Percentiles rank a stretch among this genome's conserved stretches.
Evolutionary conservation across 2,329 filamentous ascomycete genomes (phyloP).

Genomic region (Fragosphaeria purpurea): DNA sequence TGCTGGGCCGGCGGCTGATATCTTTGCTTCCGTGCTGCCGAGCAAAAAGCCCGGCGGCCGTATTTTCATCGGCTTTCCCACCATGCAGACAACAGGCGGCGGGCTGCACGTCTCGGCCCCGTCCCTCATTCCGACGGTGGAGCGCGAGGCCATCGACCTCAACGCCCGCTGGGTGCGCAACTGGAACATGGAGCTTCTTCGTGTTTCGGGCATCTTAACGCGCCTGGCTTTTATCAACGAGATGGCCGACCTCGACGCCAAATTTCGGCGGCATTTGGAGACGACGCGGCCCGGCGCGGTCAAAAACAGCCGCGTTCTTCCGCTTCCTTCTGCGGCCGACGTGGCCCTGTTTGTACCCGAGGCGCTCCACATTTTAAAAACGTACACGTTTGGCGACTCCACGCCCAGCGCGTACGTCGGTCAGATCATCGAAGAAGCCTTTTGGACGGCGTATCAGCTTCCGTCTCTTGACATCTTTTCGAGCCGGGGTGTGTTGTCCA

Average conservation of each 20-base stretch:
- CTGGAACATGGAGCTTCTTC: slow-evolving; percentile 91
- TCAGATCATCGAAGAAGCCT: slow-evolving; percentile 83
- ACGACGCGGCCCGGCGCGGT: slow-evolving; percentile 11
- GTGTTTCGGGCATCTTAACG: slow-evolving; percentile 81
- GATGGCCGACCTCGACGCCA: slow-evolving; percentile 64
- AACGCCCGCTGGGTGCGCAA: slow-evolving; percentile 90
- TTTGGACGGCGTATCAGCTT: slow-evolving; percentile 83
- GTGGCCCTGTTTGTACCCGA: slow-evolving; percentile 63
- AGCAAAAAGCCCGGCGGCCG: slow-evolving; percentile 71
- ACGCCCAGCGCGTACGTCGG: slow-evolving; percentile 80
- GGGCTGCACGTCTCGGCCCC: slow-evolving; percentile 92
- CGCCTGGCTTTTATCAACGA: slow-evolving; percentile 81
- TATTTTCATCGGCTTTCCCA: slow-evolving; percentile 96
- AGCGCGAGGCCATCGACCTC: slow-evolving; percentile 91
- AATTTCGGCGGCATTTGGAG: slow-evolving; percentile 34
- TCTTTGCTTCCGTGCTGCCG: slow-evolving; percentile 85
- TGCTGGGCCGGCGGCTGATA: slow-evolving; percentile 42
- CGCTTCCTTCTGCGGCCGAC: slow-evolving; percentile 40
- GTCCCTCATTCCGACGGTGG: slow-evolving; percentile 92
- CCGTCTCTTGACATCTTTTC: slow-evolving; percentile 82
- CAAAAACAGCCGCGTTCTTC: not conserved
- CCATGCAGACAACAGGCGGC: slow-evolving; percentile 89
- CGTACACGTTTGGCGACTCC: slow-evolving; percentile 81
- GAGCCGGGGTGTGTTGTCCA: slow-evolving; percentile 77
- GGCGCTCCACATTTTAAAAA: slow-evolving; percentile 72